Evolutionary conservation across 2,329 filamentous ascomycete species (phyloP).

Genomic region (Didymella keratinophila): DNA sequence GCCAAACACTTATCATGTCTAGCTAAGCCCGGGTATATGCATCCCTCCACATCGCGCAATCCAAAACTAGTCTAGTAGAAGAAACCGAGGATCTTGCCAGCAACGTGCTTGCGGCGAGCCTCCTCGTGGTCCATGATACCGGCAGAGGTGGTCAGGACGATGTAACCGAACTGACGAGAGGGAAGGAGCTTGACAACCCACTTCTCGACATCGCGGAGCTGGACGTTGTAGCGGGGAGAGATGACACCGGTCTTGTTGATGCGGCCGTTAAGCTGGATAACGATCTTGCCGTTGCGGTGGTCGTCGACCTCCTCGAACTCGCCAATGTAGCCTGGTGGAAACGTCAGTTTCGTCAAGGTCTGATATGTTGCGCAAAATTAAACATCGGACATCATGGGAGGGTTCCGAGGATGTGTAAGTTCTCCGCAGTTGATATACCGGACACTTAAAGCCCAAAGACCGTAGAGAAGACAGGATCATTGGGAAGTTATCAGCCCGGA

Average conservation of each 20-base stretch:
- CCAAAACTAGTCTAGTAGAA: constrained; percentile 77
- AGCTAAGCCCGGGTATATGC: constrained; percentile 43
- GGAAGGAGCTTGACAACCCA: constrained; percentile 99
- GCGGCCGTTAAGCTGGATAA: constrained; percentile 98
- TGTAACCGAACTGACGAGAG: constrained; percentile 99
- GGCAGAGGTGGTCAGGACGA: constrained; percentile 98
- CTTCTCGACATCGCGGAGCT: constrained; percentile 97
- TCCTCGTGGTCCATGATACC: constrained; percentile 99
- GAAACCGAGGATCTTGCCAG: constrained; percentile 99
- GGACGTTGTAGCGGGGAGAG: constrained; percentile 99
- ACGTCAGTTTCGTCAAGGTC: constrained; percentile 46
- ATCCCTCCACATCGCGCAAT: constrained; percentile 33
- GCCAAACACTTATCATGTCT: constrained; percentile 32
- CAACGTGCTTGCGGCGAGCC: constrained; percentile 97
- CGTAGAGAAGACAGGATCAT: constrained; percentile 83
- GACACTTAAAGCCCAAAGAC: constrained; percentile 99
- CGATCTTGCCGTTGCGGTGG: constrained; percentile 99
- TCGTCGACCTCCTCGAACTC: constrained; percentile 99
- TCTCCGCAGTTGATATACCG: constrained; percentile 90
- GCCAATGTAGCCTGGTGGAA: constrained; percentile 87
- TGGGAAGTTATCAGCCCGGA: constrained; percentile 99
- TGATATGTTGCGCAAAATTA: constrained; percentile 92
- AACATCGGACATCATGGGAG: constrained; percentile 84
- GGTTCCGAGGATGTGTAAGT: constrained; percentile 95
- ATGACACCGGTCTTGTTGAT: constrained; percentile 99